Conservation (phyloP, 352 stramenopile genomes). For the Phytophthora sp. region DNA sequence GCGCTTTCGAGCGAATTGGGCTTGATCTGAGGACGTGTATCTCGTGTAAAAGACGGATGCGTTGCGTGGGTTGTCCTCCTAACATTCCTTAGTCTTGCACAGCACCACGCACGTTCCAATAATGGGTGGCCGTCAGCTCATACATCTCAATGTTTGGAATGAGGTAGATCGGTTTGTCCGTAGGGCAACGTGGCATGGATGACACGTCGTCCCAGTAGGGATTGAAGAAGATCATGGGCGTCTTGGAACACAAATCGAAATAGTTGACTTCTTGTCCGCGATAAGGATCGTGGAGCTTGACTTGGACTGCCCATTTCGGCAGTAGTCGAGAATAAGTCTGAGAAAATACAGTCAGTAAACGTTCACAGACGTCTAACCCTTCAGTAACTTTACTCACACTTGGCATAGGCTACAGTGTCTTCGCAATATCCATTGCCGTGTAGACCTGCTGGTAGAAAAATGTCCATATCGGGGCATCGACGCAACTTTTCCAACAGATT, state of each 20-base stretch:
- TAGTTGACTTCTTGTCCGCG: conserved; percentile 41
- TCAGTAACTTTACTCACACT: conserved; percentile 53
- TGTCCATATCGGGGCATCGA: conserved; percentile 54
- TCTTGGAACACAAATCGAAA: conserved; percentile 61
- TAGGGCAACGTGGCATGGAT: conserved; percentile 24
- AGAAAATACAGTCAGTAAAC: not conserved
- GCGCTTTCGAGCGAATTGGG: conserved; percentile 27
- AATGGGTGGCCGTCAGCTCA: conserved; percentile 50
- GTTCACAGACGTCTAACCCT: too few species aligned
- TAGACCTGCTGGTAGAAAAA: conserved; percentile 46
- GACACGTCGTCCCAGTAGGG: conserved; percentile 54
- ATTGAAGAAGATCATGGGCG: conserved; percentile 62
- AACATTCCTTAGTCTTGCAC: conserved; percentile 63
- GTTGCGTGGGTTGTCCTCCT: conserved; percentile 44
- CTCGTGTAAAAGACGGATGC: conserved; percentile 55
- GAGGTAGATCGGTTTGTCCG: conserved; percentile 50
- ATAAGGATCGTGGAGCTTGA: conserved; percentile 36
- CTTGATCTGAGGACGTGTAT: conserved; percentile 52
- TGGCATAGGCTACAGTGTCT: conserved; percentile 51
- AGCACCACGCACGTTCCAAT: conserved; percentile 58
- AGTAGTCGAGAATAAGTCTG: conserved; percentile 44
- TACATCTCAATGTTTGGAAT: conserved; percentile 70
- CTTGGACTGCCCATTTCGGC: conserved; percentile 37
- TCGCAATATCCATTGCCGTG: conserved; percentile 62
- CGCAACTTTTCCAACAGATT: conserved; percentile 38